phyloP scores from a whole-genome alignment of 1,284 basidiomycete species.

The Exobasidium rhododendri region DNA sequence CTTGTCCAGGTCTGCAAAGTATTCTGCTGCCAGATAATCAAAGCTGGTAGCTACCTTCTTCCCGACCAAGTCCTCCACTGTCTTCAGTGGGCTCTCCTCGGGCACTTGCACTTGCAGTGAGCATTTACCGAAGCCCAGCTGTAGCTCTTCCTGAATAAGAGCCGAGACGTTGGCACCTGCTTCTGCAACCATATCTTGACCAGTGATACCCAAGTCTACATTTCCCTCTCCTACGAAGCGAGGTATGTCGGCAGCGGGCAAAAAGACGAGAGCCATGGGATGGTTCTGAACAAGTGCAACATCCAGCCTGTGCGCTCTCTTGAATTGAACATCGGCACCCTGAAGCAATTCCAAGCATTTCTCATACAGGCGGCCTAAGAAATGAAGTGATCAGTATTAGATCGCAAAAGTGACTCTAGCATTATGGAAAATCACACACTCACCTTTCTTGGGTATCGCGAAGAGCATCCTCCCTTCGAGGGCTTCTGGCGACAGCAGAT shows the following conservation, averaged over 20 bases:
- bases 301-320: slow-evolving; percentile 80
- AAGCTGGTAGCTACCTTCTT: slow-evolving; percentile 92
- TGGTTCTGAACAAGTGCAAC: slow-evolving; percentile 89
- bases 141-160: slow-evolving; percentile 75
- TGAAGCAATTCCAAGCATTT: slow-evolving; percentile 79
- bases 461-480: slow-evolving; percentile 74
- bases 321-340: slow-evolving; percentile 92
- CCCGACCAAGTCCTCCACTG: slow-evolving; percentile 76
- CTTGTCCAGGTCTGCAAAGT: slow-evolving; percentile 72
- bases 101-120: slow-evolving; percentile 92
- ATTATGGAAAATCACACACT: not conserved
- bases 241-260: slow-evolving; percentile 94
- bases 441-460: slow-evolving; percentile 97
- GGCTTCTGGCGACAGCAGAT: slow-evolving; percentile 46
- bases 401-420: not conserved
- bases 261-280: slow-evolving; percentile 89
- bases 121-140: slow-evolving; percentile 91
- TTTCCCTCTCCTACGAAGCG: slow-evolving; percentile 98
- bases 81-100: slow-evolving; percentile 64
- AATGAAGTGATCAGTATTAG: not conserved
- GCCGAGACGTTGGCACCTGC: slow-evolving; percentile 61
- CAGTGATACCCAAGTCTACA: slow-evolving; percentile 85
- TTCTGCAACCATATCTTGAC: slow-evolving; percentile 95
- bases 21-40: slow-evolving; percentile 75
- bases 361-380: slow-evolving; percentile 69